A percentile compares a stretch with the other conserved stretches of the same genome.
phyloP scores from a whole-genome alignment of 2,329 filamentous ascomycete species.

The Arthrobotrys pseudoclavata region DNA sequence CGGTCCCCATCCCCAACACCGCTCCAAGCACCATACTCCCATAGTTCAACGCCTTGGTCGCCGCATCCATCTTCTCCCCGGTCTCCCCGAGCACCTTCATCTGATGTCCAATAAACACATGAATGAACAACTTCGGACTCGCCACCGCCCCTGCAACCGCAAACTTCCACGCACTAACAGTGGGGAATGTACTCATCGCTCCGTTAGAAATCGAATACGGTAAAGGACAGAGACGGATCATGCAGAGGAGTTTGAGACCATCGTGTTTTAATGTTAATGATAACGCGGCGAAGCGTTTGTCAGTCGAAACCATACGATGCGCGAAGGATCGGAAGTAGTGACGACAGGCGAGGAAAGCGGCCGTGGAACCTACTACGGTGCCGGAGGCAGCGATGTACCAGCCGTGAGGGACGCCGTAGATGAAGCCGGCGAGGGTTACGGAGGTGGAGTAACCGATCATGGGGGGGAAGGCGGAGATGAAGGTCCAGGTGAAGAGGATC shows the following conservation, averaged over 20 bases:
- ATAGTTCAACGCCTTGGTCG: constrained; percentile 86
- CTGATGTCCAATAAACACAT: constrained; percentile 90
- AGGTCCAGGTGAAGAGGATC: constrained; percentile 81
- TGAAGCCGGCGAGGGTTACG: constrained; percentile 77
- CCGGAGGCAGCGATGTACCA: constrained; percentile 87
- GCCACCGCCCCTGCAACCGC: constrained; percentile 84
- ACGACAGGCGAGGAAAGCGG: constrained; percentile 83
- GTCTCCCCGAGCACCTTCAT: constrained; percentile 83
- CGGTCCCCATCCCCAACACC: constrained; percentile 79
- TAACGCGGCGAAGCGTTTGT: constrained; percentile 89
- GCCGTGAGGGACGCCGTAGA: constrained; percentile 78
- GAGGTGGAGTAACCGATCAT: constrained; percentile 88
- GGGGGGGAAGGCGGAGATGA: constrained; percentile 85
- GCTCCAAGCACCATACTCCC: constrained; percentile 76
- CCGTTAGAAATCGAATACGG: constrained; percentile 95
- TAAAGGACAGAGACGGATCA: constrained; percentile 91
- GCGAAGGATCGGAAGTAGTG: constrained; percentile 84
- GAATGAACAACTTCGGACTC: constrained; percentile 87
- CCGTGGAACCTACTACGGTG: constrained; percentile 81
- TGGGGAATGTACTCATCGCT: constrained; percentile 92
- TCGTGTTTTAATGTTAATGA: constrained; percentile 90
- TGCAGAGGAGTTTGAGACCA: constrained; percentile 86
- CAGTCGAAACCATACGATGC: constrained; percentile 81
- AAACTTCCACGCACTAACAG: constrained; percentile 81
- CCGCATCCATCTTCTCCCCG: constrained; percentile 83